A percentile compares a stretch with the other conserved stretches of the same genome.
These are phyloP conservation scores for Talaromyces sp. DNA, from an alignment of 2,329 filamentous ascomycete species.

Conservation along the genomic window DNA sequence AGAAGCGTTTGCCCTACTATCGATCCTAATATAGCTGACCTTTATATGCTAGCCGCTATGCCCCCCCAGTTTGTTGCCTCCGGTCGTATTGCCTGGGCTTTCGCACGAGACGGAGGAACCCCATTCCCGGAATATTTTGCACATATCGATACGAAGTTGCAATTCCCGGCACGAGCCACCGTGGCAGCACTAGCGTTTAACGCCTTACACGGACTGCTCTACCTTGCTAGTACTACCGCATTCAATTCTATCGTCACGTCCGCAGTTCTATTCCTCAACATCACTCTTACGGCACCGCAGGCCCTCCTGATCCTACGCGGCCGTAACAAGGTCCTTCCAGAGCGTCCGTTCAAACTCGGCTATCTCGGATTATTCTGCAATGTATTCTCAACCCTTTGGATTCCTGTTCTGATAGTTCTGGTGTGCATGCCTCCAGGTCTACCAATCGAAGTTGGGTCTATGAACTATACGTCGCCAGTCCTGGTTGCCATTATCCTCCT, in stretches of 20 bases:
- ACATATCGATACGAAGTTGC: neutral
- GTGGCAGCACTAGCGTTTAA: constrained; percentile 29
- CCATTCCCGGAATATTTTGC: too few species aligned
- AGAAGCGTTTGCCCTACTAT: too few species aligned
- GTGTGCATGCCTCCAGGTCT: constrained; percentile 46
- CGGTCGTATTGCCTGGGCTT: too few species aligned
- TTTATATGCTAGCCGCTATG: too few species aligned
- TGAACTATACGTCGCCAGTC: constrained; percentile 7
- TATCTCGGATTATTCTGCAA: constrained; percentile 40
- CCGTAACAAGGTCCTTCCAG: too few species aligned
- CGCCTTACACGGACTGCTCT: constrained; percentile 47
- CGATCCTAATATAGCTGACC: too few species aligned
- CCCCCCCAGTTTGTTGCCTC: too few species aligned
- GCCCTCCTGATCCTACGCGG: too few species aligned
- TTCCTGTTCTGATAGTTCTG: constrained; percentile 46
- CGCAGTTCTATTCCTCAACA: constrained; percentile 50
- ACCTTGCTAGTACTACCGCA: constrained; percentile 45
- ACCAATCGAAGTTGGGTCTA: constrained; percentile 28
- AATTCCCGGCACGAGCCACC: constrained; percentile 33
- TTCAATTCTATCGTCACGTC: constrained; percentile 48
- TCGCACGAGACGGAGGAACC: too few species aligned
- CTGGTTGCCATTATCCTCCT: too few species aligned
- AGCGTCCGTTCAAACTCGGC: constrained; percentile 28
- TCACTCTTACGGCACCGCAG: constrained; percentile 28
- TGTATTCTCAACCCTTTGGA: constrained; percentile 44